phyloP scores from a whole-genome alignment of 345 rosid species.

The Garcia nutans region DNA sequence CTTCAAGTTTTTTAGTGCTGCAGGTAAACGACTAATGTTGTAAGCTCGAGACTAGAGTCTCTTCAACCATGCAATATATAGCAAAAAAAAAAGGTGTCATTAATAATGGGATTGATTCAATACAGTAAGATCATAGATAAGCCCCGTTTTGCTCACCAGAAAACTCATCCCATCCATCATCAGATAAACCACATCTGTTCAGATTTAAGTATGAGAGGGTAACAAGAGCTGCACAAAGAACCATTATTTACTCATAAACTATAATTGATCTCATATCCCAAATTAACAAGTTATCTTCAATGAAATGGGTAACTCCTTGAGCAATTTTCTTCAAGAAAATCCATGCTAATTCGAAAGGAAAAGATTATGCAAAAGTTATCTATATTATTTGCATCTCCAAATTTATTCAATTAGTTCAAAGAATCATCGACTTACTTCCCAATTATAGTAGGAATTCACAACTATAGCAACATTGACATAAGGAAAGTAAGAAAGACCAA shows the following conservation, averaged over 20 bases:
- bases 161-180: slow-evolving; percentile 71
- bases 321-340: background rate
- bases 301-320: no score
- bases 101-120: background rate
- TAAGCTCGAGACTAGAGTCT: background rate
- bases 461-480: background rate
- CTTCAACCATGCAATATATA: background rate
- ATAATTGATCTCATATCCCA: background rate
- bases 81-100: background rate
- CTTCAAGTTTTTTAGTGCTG: slow-evolving; percentile 63
- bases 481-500: background rate
- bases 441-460: background rate
- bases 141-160: slow-evolving; percentile 48
- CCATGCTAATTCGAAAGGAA: background rate
- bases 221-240: slow-evolving; percentile 47
- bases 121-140: background rate
- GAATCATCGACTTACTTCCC: background rate
- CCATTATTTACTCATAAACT: background rate
- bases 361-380: no score
- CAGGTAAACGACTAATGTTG: background rate
- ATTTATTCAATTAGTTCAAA: background rate
- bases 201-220: slow-evolving; percentile 63
- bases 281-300: background rate
- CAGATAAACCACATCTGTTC: slow-evolving; percentile 63
- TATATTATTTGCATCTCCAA: background rate